Evolutionary conservation across 805 yeast species (phyloP).

Genomic region (Danielia oregonensis): DNA sequence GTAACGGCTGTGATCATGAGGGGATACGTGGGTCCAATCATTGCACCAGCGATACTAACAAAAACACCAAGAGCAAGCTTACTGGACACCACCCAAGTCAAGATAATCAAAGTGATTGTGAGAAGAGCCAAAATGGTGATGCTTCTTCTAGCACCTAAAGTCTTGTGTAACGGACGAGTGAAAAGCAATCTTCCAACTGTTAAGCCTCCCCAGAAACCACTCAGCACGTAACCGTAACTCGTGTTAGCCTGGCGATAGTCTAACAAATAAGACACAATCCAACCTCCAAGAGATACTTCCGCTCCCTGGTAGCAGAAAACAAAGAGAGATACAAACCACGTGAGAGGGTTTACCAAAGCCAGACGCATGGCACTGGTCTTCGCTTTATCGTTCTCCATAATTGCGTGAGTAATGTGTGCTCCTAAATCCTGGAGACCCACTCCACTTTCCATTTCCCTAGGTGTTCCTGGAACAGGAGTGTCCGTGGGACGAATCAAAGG

Average conservation of each 20-base stretch:
- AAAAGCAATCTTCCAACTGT: constrained; percentile 18
- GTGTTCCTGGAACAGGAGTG: background rate
- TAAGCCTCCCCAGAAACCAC: constrained; percentile 25
- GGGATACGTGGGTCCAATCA: constrained; percentile 22
- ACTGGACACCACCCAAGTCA: constrained; percentile 16
- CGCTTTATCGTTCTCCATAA: background rate
- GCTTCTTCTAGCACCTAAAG: constrained; percentile 15
- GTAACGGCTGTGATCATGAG: constrained; percentile 19
- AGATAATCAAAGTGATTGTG: constrained; percentile 11
- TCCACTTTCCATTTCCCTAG: constrained; percentile 5
- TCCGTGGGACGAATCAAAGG: constrained; percentile 2
- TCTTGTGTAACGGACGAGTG: constrained; percentile 16
- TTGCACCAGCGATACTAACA: constrained; percentile 16
- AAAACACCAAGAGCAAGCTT: constrained; percentile 15
- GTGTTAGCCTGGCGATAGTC: constrained; percentile 17
- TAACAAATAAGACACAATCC: constrained; percentile 22
- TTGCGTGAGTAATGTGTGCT: constrained; percentile 1
- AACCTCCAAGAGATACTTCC: constrained; percentile 22
- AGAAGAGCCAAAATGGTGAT: constrained; percentile 9
- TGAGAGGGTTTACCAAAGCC: constrained; percentile 15
- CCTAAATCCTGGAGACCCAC: constrained; percentile 8
- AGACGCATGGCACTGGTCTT: constrained; percentile 6
- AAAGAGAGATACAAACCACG: constrained; percentile 20
- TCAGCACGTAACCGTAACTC: constrained; percentile 20
- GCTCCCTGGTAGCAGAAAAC: constrained; percentile 19